A percentile compares a stretch with the other conserved stretches of the same genome.
These are phyloP conservation scores for Mortierella sp. DNA, from an alignment of 371 early-diverging fungal species.

Conservation along the genomic window DNA sequence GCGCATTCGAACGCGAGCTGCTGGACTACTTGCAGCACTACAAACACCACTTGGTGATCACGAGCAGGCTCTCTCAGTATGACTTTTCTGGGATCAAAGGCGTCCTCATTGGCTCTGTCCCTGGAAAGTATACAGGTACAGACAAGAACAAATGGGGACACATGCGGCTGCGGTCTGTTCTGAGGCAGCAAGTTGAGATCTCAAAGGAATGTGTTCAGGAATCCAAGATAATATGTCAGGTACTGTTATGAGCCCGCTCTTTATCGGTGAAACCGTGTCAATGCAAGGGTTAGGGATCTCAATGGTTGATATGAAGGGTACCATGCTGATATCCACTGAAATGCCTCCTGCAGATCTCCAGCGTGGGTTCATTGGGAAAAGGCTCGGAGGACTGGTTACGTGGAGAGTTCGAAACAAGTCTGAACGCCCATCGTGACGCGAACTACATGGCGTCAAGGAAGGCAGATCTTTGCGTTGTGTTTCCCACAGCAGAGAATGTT, in stretches of 20 bases:
- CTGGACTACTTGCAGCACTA: constrained; percentile 61
- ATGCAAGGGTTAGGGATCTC: too few relatives aligned
- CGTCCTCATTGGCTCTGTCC: constrained; percentile 59
- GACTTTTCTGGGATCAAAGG: constrained; percentile 59
- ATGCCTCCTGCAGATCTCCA: constrained; percentile 63
- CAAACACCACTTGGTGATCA: constrained; percentile 24
- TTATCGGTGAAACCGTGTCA: too few relatives aligned
- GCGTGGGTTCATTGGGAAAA: constrained; percentile 64
- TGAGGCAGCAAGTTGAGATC: constrained; percentile 53
- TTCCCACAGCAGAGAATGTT: constrained; percentile 72
- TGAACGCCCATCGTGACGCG: constrained; percentile 36
- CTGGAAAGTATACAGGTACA: constrained; percentile 56
- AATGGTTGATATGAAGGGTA: too few relatives aligned
- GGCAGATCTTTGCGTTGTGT: constrained; percentile 62
- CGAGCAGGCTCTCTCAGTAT: constrained; percentile 52
- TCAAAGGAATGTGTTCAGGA: constrained; percentile 31
- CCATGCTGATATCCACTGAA: too few relatives aligned
- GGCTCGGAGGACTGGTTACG: constrained; percentile 39
- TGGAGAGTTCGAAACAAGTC: constrained; percentile 42
- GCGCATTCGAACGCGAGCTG: constrained; percentile 67
- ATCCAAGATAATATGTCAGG: constrained; percentile 60
- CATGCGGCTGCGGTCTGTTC: constrained; percentile 51
- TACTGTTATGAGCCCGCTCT: too few relatives aligned
- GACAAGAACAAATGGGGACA: constrained; percentile 65
- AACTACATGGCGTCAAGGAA: constrained; percentile 17